Conservation (phyloP, 2,329 filamentous ascomycete genomes). For the Fusarium stilboides region DNA sequence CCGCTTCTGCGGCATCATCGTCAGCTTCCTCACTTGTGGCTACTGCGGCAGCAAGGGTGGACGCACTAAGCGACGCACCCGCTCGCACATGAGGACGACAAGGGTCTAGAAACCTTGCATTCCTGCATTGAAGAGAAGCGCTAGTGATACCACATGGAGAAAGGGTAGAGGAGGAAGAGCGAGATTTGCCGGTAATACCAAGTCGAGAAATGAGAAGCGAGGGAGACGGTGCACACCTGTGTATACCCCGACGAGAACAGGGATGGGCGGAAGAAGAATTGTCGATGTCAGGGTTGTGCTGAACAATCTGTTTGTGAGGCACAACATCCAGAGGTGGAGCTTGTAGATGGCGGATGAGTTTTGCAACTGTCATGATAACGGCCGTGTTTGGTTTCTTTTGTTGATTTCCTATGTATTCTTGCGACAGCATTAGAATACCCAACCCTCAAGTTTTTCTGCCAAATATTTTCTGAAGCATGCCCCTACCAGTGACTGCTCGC, state of each 20-base stretch:
- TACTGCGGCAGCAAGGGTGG: constrained; percentile 51
- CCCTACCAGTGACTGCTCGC: not conserved
- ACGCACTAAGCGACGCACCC: constrained; percentile 29
- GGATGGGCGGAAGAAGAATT: not conserved
- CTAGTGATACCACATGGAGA: constrained; percentile 28
- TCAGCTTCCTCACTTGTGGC: constrained; percentile 75
- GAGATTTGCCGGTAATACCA: no score
- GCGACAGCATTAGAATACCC: constrained; percentile 50
- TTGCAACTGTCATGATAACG: constrained; percentile 31
- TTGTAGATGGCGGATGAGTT: constrained; percentile 10
- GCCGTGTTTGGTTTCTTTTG: constrained; percentile 31
- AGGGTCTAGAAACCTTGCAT: constrained; percentile 29
- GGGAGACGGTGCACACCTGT: no score
- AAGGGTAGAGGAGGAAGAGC: not conserved
- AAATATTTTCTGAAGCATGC: not conserved
- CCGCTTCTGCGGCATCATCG: constrained; percentile 75
- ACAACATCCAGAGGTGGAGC: not conserved
- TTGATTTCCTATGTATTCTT: constrained; percentile 26
- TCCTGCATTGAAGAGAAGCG: constrained; percentile 3
- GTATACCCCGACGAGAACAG: constrained; percentile 23
- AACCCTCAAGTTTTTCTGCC: constrained; percentile 38
- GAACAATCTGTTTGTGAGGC: no score
- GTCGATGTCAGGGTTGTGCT: no score
- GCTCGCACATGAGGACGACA: constrained; percentile 35
- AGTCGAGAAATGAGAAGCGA: no score